phyloP scores from a whole-genome alignment of 2,329 filamentous ascomycete genomes.

The Ceratocystiopsis sp. region DNA sequence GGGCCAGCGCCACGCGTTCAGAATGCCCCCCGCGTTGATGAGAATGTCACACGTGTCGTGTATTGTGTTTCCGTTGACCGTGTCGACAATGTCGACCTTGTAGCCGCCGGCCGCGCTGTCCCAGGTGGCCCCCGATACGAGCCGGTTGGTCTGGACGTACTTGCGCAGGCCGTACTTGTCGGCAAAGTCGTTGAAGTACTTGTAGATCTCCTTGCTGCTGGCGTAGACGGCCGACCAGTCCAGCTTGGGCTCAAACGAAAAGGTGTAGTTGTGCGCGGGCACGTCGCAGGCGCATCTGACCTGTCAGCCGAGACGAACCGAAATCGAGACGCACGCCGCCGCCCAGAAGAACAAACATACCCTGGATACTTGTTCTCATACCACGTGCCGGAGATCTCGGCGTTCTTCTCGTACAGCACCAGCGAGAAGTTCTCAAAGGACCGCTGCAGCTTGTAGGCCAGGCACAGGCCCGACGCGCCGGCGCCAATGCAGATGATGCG shows the following conservation, averaged over 20 bases:
- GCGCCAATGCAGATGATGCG: slow-evolving; percentile 16
- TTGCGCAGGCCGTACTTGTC: not conserved
- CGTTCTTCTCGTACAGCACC: slow-evolving; percentile 49
- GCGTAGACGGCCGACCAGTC: not conserved
- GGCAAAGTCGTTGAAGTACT: no score
- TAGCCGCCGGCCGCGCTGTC: not conserved
- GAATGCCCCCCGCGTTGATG: slow-evolving; percentile 8
- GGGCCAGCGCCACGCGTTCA: slow-evolving; percentile 12
- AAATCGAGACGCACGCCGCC: no score
- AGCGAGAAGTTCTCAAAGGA: slow-evolving; percentile 29
- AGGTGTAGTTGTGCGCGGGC: slow-evolving; percentile 30
- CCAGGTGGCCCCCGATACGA: not conserved
- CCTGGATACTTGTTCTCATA: slow-evolving; percentile 19
- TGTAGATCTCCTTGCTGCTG: not conserved
- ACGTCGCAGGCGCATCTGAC: slow-evolving; percentile 28
- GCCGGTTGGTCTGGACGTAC: not conserved
- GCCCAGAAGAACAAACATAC: slow-evolving; percentile 11
- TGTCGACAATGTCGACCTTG: not conserved
- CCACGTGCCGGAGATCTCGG: slow-evolving; percentile 32
- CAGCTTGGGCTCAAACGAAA: not conserved
- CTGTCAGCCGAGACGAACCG: not conserved
- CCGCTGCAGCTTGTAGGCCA: slow-evolving; percentile 6
- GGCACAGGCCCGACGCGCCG: slow-evolving; percentile 1
- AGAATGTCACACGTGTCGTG: slow-evolving; percentile 4
- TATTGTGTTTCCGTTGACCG: not conserved